These are phyloP conservation scores for Keithomyces neogunnii DNA, from an alignment of 2,329 filamentous ascomycete genomes.

Conservation along the genomic window DNA sequence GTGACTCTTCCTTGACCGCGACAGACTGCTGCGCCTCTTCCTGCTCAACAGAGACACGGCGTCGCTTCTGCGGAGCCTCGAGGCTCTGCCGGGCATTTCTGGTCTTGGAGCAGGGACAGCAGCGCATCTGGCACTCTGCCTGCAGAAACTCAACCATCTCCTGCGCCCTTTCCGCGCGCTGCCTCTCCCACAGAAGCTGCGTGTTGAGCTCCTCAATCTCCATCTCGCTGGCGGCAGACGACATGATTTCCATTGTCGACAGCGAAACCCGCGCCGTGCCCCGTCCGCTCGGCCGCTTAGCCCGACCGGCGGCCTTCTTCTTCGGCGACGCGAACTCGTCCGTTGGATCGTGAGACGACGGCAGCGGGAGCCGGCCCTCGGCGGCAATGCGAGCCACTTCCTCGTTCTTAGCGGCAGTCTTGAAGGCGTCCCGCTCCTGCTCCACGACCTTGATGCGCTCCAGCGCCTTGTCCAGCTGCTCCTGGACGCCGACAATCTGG, in stretches of 20 bases:
- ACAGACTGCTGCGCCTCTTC: not conserved
- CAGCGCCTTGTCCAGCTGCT: slow-evolving; percentile 56
- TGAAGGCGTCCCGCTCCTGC: slow-evolving; percentile 67
- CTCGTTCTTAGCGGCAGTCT: slow-evolving; percentile 63
- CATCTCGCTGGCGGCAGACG: slow-evolving; percentile 46
- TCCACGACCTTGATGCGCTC: slow-evolving; percentile 58
- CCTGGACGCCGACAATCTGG: slow-evolving; percentile 54
- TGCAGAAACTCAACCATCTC: slow-evolving; percentile 71
- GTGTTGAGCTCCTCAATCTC: slow-evolving; percentile 49
- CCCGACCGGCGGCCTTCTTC: slow-evolving; percentile 27
- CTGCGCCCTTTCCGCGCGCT: slow-evolving; percentile 58
- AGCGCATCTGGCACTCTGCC: slow-evolving; percentile 62
- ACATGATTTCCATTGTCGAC: slow-evolving; percentile 40
- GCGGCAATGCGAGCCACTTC: slow-evolving; percentile 65
- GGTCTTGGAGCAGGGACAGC: slow-evolving; percentile 50
- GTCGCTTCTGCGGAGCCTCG: slow-evolving; percentile 12
- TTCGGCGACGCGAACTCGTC: slow-evolving; percentile 57
- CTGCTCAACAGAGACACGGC: slow-evolving; percentile 8
- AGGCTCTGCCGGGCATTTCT: slow-evolving; percentile 10
- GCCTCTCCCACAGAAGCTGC: slow-evolving; percentile 49
- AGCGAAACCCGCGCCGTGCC: slow-evolving; percentile 36
- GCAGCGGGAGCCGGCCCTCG: slow-evolving; percentile 61
- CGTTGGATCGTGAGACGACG: slow-evolving; percentile 40
- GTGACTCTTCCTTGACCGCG: slow-evolving; percentile 15
- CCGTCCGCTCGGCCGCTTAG: slow-evolving; percentile 21